Evolutionary conservation across 805 yeast species (phyloP).

Genomic region (Candida cerambycidarum): DNA sequence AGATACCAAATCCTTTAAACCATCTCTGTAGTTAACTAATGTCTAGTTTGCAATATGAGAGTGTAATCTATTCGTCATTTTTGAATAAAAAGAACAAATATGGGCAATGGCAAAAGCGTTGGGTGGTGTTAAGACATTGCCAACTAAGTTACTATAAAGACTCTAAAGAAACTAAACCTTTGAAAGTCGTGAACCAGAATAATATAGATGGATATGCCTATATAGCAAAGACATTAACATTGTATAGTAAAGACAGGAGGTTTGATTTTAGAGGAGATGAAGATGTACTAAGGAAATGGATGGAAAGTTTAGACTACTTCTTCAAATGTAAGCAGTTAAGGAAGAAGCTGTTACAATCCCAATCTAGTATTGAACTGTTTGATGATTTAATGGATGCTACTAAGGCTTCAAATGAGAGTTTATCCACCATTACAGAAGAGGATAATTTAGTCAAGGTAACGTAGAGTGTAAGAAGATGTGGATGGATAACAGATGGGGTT

Average conservation of each 20-base stretch:
- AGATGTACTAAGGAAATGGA: conserved; percentile 18
- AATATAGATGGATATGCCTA: conserved; percentile 19
- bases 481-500: too few species aligned
- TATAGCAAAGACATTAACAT: conserved; percentile 14
- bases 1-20: background rate
- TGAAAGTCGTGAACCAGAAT: conserved; percentile 27
- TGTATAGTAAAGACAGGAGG: conserved; percentile 23
- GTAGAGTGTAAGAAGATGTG: background rate
- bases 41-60: background rate
- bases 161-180: conserved; percentile 36
- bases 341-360: background rate
- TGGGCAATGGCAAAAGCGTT: conserved; percentile 33
- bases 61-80: background rate
- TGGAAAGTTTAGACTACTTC: conserved; percentile 9
- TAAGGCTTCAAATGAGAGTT: background rate
- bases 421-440: background rate
- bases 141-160: conserved; percentile 43
- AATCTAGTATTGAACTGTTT: conserved; percentile 2
- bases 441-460: too few species aligned
- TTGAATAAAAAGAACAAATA: background rate
- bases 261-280: background rate
- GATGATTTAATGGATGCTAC: background rate
- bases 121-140: conserved; percentile 40
- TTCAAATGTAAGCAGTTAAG: conserved; percentile 3
- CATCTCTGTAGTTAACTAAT: background rate